Conservation (phyloP, 257 asterid genomes). For the Solanum commersonii region DNA sequence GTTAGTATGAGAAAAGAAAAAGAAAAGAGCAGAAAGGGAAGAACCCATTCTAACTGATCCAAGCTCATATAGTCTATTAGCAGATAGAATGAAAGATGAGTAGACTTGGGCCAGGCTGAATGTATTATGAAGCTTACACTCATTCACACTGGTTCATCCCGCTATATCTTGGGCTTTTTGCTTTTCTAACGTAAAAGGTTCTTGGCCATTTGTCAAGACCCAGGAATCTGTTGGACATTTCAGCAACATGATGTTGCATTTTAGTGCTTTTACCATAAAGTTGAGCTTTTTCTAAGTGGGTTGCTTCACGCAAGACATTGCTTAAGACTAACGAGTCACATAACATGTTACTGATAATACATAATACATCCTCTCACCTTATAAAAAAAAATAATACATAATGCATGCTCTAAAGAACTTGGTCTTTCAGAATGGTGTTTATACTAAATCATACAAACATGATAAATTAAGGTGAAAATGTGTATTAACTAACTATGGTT, state of each 20-base stretch:
- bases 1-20: not conserved
- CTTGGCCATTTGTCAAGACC: not conserved
- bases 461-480: not conserved
- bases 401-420: not conserved
- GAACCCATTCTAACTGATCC: not conserved
- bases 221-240: not conserved
- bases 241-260: not conserved
- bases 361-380: not conserved
- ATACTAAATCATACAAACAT: not conserved
- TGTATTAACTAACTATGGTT: too few relatives aligned
- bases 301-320: not conserved
- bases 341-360: not conserved
- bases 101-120: not conserved
- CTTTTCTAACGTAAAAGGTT: not conserved
- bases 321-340: not conserved
- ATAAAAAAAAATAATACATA: not conserved
- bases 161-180: not conserved
- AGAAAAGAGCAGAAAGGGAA: not conserved
- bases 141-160: not conserved
- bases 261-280: not conserved
- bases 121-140: not conserved
- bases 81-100: not conserved
- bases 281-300: not conserved
- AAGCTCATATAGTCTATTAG: not conserved
- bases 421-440: not conserved